Percentiles rank a stretch among this genome's conserved stretches.
Conservation (phyloP, 805 yeast genomes). For the Nakazawaea holstii region DNA sequence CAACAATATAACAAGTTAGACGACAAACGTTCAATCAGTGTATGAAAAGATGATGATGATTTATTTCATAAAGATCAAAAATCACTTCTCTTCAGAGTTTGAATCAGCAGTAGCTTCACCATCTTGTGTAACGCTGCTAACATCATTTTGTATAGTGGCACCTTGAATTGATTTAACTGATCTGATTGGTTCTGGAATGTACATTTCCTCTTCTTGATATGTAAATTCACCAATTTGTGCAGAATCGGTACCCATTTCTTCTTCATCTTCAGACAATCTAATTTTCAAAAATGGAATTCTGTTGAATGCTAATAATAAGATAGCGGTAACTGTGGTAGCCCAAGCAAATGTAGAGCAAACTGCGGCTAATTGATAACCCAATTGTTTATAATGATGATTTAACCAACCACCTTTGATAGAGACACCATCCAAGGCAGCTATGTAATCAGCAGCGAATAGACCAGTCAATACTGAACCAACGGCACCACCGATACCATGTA, state of each 20-base stretch:
- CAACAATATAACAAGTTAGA: too few relatives aligned
- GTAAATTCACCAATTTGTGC: constrained; percentile 91
- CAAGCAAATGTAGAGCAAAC: constrained; percentile 64
- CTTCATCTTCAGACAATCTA: constrained; percentile 83
- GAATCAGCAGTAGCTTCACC: constrained; percentile 1
- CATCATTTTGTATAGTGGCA: constrained; percentile 4
- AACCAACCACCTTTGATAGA: constrained; percentile 83
- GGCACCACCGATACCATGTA: constrained; percentile 93
- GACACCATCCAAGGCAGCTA: constrained; percentile 76
- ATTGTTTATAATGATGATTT: constrained; percentile 74
- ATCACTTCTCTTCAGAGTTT: neutral
- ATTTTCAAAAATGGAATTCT: constrained; percentile 74
- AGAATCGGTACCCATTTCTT: constrained; percentile 81
- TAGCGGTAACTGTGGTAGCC: constrained; percentile 69
- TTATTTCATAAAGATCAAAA: neutral
- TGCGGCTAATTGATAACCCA: constrained; percentile 86
- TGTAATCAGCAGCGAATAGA: constrained; percentile 86
- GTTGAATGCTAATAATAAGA: constrained; percentile 63
- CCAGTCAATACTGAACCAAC: constrained; percentile 84
- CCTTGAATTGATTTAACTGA: constrained; percentile 33
- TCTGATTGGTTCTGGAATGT: constrained; percentile 76
- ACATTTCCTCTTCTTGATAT: constrained; percentile 58
- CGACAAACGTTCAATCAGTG: too few relatives aligned
- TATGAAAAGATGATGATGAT: too few relatives aligned
- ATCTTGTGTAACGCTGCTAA: constrained; percentile 5